Conservation (phyloP, 495 filamentous ascomycete species). For the Tuber borchii region DNA sequence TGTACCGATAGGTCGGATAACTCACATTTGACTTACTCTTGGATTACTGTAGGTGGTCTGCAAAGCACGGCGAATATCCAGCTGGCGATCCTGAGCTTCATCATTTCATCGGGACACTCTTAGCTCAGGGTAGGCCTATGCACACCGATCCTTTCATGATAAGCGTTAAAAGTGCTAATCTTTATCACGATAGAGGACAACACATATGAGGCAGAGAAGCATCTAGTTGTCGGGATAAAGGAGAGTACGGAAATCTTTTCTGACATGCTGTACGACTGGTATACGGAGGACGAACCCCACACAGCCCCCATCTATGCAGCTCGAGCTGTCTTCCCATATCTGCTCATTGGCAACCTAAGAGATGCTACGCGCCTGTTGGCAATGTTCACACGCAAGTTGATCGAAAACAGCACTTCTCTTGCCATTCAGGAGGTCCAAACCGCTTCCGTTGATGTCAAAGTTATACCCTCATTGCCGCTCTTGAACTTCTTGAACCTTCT, state of each 20-base stretch:
- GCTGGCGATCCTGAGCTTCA: constrained; percentile 93
- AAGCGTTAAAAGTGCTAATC: constrained; percentile 14
- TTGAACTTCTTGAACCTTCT: constrained; percentile 87
- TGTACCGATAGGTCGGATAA: background rate
- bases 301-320: constrained; percentile 85
- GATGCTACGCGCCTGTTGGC: constrained; percentile 76
- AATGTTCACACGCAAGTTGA: constrained; percentile 69
- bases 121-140: constrained; percentile 59
- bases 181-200: constrained; percentile 60
- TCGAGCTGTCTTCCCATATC: constrained; percentile 83
- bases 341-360: constrained; percentile 81
- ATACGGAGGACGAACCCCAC: constrained; percentile 76
- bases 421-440: constrained; percentile 75
- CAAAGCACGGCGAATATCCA: constrained; percentile 74
- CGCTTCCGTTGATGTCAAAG: constrained; percentile 62
- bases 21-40: constrained; percentile 18
- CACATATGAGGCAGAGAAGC: constrained; percentile 83
- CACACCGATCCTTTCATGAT: constrained; percentile 5
- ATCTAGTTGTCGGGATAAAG: constrained; percentile 81
- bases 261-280: constrained; percentile 87
- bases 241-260: constrained; percentile 76
- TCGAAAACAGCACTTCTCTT: constrained; percentile 60
- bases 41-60: constrained; percentile 61
- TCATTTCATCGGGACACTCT: constrained; percentile 81
- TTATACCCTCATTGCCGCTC: constrained; percentile 79